Evolutionary conservation across 768 basidiomycete species (phyloP).

Genomic region (Roridomyces roridus): DNA sequence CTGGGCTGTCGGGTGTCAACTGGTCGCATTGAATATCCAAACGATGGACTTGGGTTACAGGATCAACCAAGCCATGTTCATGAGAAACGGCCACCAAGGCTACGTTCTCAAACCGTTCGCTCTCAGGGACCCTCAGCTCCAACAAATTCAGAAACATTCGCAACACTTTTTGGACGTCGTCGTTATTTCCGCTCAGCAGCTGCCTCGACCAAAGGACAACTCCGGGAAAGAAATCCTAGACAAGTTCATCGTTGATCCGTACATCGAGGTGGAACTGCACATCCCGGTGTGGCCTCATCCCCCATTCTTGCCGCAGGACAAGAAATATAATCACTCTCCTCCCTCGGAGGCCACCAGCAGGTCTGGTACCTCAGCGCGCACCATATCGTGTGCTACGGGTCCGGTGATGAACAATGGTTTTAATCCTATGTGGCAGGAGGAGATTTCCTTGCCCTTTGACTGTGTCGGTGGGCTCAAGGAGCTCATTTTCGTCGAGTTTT

Average conservation of each 20-base stretch:
- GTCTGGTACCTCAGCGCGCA: constrained; percentile 44
- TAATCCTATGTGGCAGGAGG: constrained; percentile 90
- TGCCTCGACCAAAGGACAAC: constrained; percentile 78
- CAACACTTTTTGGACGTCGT: constrained; percentile 71
- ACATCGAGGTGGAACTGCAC: constrained; percentile 53
- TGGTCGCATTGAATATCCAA: constrained; percentile 98
- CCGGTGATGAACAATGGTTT: constrained; percentile 89
- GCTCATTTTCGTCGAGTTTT: constrained; percentile 84
- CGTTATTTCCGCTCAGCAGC: constrained; percentile 88
- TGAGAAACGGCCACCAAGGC: constrained; percentile 86
- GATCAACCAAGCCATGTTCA: constrained; percentile 97
- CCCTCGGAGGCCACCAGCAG: constrained; percentile 18
- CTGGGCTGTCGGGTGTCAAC: constrained; percentile 90
- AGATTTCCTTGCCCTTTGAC: constrained; percentile 73
- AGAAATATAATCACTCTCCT: constrained; percentile 15
- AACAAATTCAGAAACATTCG: constrained; percentile 60
- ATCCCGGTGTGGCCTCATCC: constrained; percentile 39
- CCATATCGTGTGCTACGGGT: constrained; percentile 63
- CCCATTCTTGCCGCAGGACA: constrained; percentile 25
- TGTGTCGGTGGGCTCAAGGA: constrained; percentile 82
- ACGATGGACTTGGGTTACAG: constrained; percentile 90
- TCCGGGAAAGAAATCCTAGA: constrained; percentile 69
- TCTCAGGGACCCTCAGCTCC: constrained; percentile 70
- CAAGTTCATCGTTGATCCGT: constrained; percentile 69
- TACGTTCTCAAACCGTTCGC: constrained; percentile 90